These are phyloP conservation scores for Kitagawia praeruptora DNA, from an alignment of 129 eudicot genomes.

Conservation along the genomic window DNA sequence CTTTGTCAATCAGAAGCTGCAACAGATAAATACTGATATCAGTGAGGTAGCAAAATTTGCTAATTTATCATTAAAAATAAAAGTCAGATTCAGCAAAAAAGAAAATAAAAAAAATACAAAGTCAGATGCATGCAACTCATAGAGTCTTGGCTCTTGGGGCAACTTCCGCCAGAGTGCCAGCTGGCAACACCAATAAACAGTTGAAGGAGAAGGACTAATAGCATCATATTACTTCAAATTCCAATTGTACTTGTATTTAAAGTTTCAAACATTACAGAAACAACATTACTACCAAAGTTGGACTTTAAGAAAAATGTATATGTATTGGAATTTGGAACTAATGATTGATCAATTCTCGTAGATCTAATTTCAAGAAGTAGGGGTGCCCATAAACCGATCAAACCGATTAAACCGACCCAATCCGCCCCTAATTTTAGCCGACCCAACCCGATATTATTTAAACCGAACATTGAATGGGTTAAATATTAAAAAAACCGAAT, in stretches of 20 bases:
- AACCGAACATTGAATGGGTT: no score
- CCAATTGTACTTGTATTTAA: background rate
- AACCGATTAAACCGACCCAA: no score
- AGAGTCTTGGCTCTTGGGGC: background rate
- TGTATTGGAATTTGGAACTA: background rate
- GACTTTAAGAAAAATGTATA: background rate
- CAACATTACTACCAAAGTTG: background rate
- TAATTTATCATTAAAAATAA: background rate
- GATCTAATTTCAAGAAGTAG: background rate
- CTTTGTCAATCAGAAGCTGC: constrained; percentile 68
- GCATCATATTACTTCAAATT: background rate
- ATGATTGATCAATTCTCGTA: background rate
- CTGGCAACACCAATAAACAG: background rate
- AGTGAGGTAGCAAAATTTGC: background rate
- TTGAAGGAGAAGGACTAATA: background rate
- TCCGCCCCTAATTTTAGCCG: no score
- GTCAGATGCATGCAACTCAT: background rate
- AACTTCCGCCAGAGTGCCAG: background rate
- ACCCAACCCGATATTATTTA: no score
- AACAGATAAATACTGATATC: constrained; percentile 9
- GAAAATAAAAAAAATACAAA: background rate
- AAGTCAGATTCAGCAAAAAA: background rate
- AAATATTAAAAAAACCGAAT: no score
- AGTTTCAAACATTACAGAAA: background rate
- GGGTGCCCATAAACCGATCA: no score